A percentile compares a stretch with the other conserved stretches of the same genome.
Conservation (phyloP, 164 flowering plant genomes). For the Euptelea pleiosperma region DNA sequence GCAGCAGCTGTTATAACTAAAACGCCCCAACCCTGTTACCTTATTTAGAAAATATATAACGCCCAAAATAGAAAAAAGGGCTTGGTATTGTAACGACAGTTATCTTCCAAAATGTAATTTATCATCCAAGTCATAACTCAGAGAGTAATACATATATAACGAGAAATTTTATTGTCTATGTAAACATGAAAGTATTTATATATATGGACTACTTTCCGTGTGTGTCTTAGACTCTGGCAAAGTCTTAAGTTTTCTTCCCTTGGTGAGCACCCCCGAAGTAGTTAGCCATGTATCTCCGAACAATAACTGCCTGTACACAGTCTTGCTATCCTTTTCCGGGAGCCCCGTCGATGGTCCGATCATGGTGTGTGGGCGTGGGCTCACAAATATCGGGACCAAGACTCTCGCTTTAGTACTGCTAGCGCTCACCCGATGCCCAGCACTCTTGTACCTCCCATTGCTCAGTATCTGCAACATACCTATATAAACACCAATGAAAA, state of each 20-base stretch:
- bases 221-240: conserved; percentile 13
- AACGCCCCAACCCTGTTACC: no score
- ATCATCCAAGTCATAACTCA: no score
- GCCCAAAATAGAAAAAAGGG: no score
- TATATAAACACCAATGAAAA: no score
- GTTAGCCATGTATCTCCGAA: conserved; percentile 26
- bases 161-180: no score
- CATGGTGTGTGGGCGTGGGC: conserved; percentile 18
- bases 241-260: conserved; percentile 20
- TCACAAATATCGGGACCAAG: conserved; percentile 19
- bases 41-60: no score
- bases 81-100: no score
- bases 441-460: conserved; percentile 25
- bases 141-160: no score
- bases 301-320: conserved; percentile 13
- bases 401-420: conserved; percentile 13
- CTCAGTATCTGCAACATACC: conserved; percentile 21
- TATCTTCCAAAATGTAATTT: no score
- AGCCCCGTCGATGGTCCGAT: conserved; percentile 19
- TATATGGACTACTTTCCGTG: no score
- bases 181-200: no score
- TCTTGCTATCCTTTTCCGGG: conserved; percentile 17
- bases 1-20: no score
- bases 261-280: conserved; percentile 14
- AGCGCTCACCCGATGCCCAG: conserved; percentile 17